phyloP scores from a whole-genome alignment of 768 basidiomycete genomes.

The Sarcodon aspratus region DNA sequence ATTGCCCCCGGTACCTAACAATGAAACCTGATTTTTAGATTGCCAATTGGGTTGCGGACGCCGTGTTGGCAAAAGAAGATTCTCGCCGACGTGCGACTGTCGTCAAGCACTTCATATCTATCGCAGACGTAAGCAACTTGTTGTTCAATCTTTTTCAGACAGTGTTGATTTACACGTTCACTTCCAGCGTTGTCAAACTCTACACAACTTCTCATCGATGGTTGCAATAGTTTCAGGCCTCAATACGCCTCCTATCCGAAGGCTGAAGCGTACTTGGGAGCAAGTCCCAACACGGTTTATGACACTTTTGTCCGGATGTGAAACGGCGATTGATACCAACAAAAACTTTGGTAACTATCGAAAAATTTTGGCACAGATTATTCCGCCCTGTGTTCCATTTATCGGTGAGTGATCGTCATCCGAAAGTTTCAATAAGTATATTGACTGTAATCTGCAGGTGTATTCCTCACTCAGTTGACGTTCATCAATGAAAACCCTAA shows the following conservation, averaged over 20 bases:
- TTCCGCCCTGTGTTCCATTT: constrained; percentile 94
- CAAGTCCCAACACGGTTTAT: constrained; percentile 68
- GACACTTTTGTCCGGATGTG: constrained; percentile 65
- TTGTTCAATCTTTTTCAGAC: neutral
- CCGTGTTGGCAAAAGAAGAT: constrained; percentile 73
- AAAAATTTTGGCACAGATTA: constrained; percentile 66
- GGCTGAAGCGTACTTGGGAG: constrained; percentile 91
- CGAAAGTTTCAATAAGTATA: neutral
- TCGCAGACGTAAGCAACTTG: constrained; percentile 69
- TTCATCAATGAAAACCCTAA: constrained; percentile 97
- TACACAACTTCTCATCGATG: constrained; percentile 97
- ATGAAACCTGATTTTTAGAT: constrained; percentile 36
- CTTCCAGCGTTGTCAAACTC: constrained; percentile 69
- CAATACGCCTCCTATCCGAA: constrained; percentile 86
- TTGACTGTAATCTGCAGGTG: constrained; percentile 43
- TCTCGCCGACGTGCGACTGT: constrained; percentile 69
- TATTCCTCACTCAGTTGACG: constrained; percentile 92
- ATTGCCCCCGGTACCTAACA: too few relatives aligned
- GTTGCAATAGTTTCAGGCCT: constrained; percentile 91
- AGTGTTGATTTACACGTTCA: constrained; percentile 1
- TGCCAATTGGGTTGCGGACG: constrained; percentile 86
- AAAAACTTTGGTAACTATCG: constrained; percentile 94
- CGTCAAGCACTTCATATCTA: constrained; percentile 83
- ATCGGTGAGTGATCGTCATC: constrained; percentile 48
- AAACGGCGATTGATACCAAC: constrained; percentile 84